These are phyloP conservation scores for Boletus sp. DNA, from an alignment of 768 basidiomycete species.

Conservation along the genomic window DNA sequence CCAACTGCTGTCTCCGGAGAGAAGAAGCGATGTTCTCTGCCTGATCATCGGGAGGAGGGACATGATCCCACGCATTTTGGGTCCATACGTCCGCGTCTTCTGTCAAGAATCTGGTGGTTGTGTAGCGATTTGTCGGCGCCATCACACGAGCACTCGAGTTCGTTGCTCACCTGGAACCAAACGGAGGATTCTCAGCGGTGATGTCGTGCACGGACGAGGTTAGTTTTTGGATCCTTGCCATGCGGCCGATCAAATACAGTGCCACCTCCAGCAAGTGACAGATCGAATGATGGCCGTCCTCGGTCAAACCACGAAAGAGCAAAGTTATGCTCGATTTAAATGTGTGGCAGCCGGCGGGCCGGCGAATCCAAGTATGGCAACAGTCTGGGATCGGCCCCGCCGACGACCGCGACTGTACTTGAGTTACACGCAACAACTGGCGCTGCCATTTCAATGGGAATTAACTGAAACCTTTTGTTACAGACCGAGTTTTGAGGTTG, in stretches of 20 bases:
- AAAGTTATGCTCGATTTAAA: no score
- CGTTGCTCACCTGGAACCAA: conserved; percentile 60
- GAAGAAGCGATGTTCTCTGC: conserved; percentile 67
- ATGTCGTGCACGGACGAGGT: conserved; percentile 71
- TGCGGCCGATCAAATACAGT: neutral
- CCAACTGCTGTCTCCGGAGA: conserved; percentile 63
- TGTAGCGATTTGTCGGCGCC: neutral
- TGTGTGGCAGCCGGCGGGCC: no score
- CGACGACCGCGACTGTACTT: no score
- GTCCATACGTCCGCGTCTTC: conserved; percentile 74
- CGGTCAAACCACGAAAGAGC: no score
- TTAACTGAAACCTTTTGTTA: no score
- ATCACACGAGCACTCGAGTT: neutral
- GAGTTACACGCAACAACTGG: no score
- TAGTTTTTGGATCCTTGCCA: conserved; percentile 29
- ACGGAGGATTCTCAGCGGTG: conserved; percentile 54
- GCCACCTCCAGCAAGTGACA: no score
- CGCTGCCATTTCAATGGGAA: no score
- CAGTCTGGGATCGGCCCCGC: no score
- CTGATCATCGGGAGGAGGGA: conserved; percentile 81
- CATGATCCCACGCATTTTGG: conserved; percentile 92
- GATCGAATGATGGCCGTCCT: no score
- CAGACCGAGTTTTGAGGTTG: no score
- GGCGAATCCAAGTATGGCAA: no score
- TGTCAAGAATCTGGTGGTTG: conserved; percentile 57